These are phyloP conservation scores for Cystobasidium sp. DNA, from an alignment of 1,284 basidiomycete species.

Conservation along the genomic window DNA sequence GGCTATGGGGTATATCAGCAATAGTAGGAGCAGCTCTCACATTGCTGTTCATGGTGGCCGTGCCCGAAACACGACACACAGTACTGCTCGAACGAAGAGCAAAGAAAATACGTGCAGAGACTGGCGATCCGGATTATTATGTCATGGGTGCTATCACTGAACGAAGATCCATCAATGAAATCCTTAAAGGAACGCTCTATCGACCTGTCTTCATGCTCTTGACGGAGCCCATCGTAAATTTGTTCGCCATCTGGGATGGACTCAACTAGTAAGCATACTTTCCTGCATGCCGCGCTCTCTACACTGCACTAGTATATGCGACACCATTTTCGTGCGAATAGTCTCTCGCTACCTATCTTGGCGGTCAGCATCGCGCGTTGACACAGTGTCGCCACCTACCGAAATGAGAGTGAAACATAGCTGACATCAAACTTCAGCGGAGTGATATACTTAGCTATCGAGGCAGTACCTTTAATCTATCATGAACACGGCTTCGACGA, in stretches of 20 bases:
- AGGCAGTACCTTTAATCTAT: slow-evolving; percentile 44
- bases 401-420: background rate
- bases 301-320: too few relatives aligned
- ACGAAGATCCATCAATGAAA: slow-evolving; percentile 42
- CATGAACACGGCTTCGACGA: slow-evolving; percentile 38
- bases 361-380: too few relatives aligned
- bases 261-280: slow-evolving; percentile 39
- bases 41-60: slow-evolving; percentile 45
- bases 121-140: slow-evolving; percentile 45
- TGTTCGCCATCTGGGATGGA: slow-evolving; percentile 43
- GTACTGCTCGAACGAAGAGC: slow-evolving; percentile 47
- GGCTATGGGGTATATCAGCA: slow-evolving; percentile 49
- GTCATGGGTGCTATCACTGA: slow-evolving; percentile 39
- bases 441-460: slow-evolving; percentile 43
- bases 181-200: slow-evolving; percentile 28
- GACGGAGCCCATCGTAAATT: slow-evolving; percentile 44
- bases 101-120: slow-evolving; percentile 31
- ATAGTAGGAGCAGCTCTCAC: slow-evolving; percentile 43
- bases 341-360: too few relatives aligned
- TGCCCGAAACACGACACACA: slow-evolving; percentile 50
- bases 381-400: too few relatives aligned
- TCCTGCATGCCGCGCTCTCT: background rate
- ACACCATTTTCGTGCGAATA: too few relatives aligned
- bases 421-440: slow-evolving; percentile 4
- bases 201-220: slow-evolving; percentile 43